Conservation (phyloP, 345 rosid genomes). For the Ceriops tagal region DNA sequence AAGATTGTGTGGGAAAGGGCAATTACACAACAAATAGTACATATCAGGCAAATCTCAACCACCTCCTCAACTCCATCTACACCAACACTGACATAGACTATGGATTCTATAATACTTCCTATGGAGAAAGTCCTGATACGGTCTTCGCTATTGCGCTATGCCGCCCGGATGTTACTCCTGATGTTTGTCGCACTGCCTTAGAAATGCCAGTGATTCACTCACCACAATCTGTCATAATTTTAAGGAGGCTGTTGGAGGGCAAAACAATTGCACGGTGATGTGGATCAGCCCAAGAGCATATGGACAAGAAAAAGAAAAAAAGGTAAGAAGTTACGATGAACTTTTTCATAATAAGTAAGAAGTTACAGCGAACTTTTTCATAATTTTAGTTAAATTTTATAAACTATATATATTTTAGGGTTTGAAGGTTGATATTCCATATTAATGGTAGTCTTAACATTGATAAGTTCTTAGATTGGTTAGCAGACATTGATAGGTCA, state of each 20-base stretch:
- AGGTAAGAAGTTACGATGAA: too few relatives aligned
- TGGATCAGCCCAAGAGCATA: too few relatives aligned
- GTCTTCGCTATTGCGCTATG: slow-evolving; percentile 36
- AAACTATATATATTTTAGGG: too few relatives aligned
- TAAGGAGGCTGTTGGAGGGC: slow-evolving; percentile 35
- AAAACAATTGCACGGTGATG: slow-evolving; percentile 25
- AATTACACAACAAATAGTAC: slow-evolving; percentile 20
- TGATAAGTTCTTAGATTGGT: too few relatives aligned
- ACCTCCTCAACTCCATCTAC: slow-evolving; percentile 24
- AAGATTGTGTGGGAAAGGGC: neutral
- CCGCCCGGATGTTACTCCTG: slow-evolving; percentile 28
- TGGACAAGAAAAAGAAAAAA: too few relatives aligned
- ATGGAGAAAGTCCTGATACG: slow-evolving; percentile 18
- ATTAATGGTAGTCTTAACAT: too few relatives aligned
- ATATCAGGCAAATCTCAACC: slow-evolving; percentile 25
- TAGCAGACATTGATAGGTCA: too few relatives aligned
- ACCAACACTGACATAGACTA: slow-evolving; percentile 7
- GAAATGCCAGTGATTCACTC: slow-evolving; percentile 10
- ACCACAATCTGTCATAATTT: slow-evolving; percentile 27
- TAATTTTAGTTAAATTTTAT: too few relatives aligned
- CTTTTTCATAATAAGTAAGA: too few relatives aligned
- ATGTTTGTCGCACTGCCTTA: slow-evolving; percentile 31
- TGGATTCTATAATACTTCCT: slow-evolving; percentile 29
- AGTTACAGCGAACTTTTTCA: too few relatives aligned
- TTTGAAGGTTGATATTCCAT: too few relatives aligned